phyloP scores from a whole-genome alignment of 139 green algal genomes.

The Tetraselmis striata region DNA sequence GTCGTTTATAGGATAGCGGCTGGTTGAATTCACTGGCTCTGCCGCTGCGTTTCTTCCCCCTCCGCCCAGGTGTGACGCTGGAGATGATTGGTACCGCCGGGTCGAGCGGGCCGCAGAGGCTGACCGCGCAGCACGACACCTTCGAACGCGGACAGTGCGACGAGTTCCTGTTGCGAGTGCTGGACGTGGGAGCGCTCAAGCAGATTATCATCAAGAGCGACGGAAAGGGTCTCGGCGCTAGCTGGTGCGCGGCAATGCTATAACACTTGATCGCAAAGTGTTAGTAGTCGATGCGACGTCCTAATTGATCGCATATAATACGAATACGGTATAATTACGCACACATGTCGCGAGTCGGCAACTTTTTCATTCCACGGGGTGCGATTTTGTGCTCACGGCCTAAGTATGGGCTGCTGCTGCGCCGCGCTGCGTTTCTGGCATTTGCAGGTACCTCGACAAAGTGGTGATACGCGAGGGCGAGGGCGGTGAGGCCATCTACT shows the following conservation, averaged over 20 bases:
- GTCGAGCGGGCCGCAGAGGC: neutral
- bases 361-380: too few species aligned
- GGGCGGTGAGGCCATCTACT: neutral
- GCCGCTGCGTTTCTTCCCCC: too few species aligned
- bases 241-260: neutral
- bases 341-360: too few species aligned
- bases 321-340: too few species aligned
- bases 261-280: too few species aligned
- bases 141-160: neutral
- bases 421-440: too few species aligned
- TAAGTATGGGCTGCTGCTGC: too few species aligned
- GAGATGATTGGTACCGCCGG: neutral
- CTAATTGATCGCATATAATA: too few species aligned
- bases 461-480: neutral
- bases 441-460: neutral
- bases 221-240: neutral
- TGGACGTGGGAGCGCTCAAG: neutral
- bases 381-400: too few species aligned
- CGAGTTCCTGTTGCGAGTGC: neutral
- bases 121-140: neutral
- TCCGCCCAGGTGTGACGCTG: conserved; percentile 6
- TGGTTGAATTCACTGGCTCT: too few species aligned
- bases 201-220: neutral
- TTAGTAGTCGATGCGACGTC: too few species aligned
- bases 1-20: too few species aligned